A percentile compares a stretch with the other conserved stretches of the same genome.
phyloP scores from a whole-genome alignment of 768 basidiomycete genomes.

The Mycena olivaceomarginata region DNA sequence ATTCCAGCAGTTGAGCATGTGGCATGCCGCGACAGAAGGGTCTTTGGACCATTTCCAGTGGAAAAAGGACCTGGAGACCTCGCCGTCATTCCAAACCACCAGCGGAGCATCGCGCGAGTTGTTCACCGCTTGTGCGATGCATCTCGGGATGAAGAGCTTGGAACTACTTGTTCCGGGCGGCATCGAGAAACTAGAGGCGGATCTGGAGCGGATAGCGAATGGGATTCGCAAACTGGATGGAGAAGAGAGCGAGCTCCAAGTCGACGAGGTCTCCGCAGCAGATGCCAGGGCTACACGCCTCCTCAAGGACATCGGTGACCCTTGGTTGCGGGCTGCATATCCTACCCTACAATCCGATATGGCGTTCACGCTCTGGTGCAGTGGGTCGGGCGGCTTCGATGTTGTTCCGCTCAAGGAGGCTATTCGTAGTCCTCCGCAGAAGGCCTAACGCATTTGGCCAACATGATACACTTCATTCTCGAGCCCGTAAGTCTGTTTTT shows the following conservation, averaged over 20 bases:
- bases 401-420: conserved; percentile 15
- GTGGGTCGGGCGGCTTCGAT: conserved; percentile 12
- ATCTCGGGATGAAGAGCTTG: conserved; percentile 35
- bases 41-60: too few species aligned
- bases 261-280: background rate
- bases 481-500: too few species aligned
- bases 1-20: conserved; percentile 41
- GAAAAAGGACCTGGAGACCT: too few species aligned
- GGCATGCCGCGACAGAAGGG: too few species aligned
- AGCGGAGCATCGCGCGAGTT: conserved; percentile 29
- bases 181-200: conserved; percentile 16
- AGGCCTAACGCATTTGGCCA: background rate
- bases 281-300: background rate
- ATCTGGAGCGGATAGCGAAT: conserved; percentile 26
- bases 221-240: background rate
- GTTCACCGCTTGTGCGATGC: conserved; percentile 26
- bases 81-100: conserved; percentile 9
- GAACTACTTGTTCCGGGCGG: conserved; percentile 29
- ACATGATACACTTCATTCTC: background rate
- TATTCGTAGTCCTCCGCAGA: conserved; percentile 16
- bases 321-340: conserved; percentile 26
- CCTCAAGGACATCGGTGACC: conserved; percentile 20
- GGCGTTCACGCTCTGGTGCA: conserved; percentile 10
- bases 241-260: background rate
- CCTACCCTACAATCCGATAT: background rate